Evolutionary conservation across 176 grass and related monocot species (phyloP).

Genomic region (Coix lacrymajobi): DNA sequence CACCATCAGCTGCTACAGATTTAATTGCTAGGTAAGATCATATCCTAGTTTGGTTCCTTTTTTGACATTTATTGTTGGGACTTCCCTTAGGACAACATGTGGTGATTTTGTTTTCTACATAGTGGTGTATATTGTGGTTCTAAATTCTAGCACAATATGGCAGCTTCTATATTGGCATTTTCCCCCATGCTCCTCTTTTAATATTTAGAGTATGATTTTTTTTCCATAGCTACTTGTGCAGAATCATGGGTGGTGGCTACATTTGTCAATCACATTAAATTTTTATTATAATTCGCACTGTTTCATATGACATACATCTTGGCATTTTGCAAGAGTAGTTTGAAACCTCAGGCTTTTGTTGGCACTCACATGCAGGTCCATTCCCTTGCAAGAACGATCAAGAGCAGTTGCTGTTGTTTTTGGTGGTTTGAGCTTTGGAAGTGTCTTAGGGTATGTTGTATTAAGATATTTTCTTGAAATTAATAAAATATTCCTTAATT

Average conservation of each 20-base stretch:
- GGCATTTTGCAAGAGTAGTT: slow-evolving; percentile 7
- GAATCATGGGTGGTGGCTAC: background rate
- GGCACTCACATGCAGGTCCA: slow-evolving; percentile 52
- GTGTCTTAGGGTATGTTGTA: slow-evolving; percentile 76
- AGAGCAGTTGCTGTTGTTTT: slow-evolving; percentile 98
- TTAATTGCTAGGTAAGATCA: slow-evolving; percentile 77
- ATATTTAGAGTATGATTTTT: background rate
- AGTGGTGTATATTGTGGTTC: background rate
- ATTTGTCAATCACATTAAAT: background rate
- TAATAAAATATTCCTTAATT: background rate
- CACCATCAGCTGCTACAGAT: slow-evolving; percentile 97
- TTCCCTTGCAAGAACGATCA: slow-evolving; percentile 83
- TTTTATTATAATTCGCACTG: background rate
- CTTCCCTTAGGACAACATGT: background rate
- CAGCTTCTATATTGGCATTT: background rate
- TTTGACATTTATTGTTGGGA: slow-evolving; percentile 13
- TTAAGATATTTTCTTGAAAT: slow-evolving; percentile 13
- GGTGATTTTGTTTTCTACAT: background rate
- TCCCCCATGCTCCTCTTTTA: background rate
- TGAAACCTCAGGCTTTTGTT: background rate
- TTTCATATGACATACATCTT: background rate
- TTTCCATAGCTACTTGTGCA: background rate
- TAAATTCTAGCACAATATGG: background rate
- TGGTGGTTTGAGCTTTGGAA: slow-evolving; percentile 93
- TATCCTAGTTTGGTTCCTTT: slow-evolving; percentile 25